Conservation (phyloP, 768 basidiomycete species). For the Ramaria sp. region DNA sequence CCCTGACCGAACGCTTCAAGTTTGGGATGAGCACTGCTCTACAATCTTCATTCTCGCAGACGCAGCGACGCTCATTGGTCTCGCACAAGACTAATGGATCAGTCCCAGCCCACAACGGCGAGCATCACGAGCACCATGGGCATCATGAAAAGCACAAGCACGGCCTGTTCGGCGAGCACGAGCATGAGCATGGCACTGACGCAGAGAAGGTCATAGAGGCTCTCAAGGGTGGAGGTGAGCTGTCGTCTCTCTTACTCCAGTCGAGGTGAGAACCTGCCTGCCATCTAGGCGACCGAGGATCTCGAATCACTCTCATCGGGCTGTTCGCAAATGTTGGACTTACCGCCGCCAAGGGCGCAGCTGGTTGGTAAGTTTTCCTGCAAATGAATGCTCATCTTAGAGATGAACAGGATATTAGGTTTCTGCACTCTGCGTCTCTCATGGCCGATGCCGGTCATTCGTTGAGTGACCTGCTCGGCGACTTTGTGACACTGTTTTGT, state of each 20-base stretch:
- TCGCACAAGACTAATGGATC: neutral
- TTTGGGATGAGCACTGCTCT: neutral
- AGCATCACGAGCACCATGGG: neutral
- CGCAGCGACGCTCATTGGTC: neutral
- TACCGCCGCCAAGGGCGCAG: constrained; percentile 74
- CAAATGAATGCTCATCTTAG: neutral
- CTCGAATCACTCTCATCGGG: constrained; percentile 76
- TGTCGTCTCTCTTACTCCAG: neutral
- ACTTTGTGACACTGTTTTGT: constrained; percentile 83
- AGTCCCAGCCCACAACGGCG: neutral
- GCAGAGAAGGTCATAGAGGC: constrained; percentile 62
- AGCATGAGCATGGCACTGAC: constrained; percentile 48
- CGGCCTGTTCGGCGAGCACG: constrained; percentile 48
- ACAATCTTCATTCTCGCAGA: neutral
- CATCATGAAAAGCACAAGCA: constrained; percentile 21
- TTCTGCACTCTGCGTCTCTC: constrained; percentile 74
- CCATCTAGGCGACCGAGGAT: constrained; percentile 63
- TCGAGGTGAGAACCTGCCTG: constrained; percentile 1
- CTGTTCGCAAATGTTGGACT: constrained; percentile 73
- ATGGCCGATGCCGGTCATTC: constrained; percentile 94
- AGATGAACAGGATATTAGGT: constrained; percentile 11
- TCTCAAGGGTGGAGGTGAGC: constrained; percentile 52
- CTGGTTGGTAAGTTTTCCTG: constrained; percentile 69
- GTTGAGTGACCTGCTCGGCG: constrained; percentile 77
- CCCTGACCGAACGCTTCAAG: neutral